Percentiles rank a stretch among this genome's conserved stretches.
phyloP scores from a whole-genome alignment of 345 rosid genomes.

The Sisymbrium irio region DNA sequence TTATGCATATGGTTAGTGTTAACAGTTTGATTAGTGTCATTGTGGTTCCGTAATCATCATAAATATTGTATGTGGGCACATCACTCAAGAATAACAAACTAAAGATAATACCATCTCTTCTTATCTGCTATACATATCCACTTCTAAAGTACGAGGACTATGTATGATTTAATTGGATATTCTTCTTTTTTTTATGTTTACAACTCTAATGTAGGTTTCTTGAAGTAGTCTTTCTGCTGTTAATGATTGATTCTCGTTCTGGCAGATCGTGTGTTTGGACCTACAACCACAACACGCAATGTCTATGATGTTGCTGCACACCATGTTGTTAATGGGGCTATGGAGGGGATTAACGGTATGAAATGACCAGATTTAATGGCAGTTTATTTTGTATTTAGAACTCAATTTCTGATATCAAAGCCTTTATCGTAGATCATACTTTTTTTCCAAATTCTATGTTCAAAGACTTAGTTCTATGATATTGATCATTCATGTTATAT shows the following conservation, averaged over 20 bases:
- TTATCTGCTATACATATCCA: neutral
- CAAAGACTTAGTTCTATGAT: neutral
- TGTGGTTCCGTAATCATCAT: conserved; percentile 2
- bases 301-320: conserved; percentile 97
- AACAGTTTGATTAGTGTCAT: neutral
- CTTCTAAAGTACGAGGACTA: neutral
- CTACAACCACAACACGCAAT: conserved; percentile 99
- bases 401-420: conserved; percentile 1
- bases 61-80: neutral
- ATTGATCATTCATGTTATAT: neutral
- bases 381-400: conserved; percentile 10
- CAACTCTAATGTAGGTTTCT: conserved; percentile 8
- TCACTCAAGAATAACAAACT: neutral
- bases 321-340: conserved; percentile 90
- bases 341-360: conserved; percentile 96
- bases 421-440: neutral
- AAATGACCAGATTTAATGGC: conserved; percentile 3
- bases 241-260: neutral
- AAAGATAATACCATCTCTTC: conserved; percentile 7
- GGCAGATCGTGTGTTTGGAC: conserved; percentile 95
- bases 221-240: conserved; percentile 1
- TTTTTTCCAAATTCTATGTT: neutral
- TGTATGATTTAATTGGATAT: neutral
- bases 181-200: conserved; percentile 1
- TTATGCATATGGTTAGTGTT: conserved; percentile 85